Percentiles rank a stretch among this genome's conserved stretches.
These are phyloP conservation scores for Sugiyamaella pinicola DNA, from an alignment of 1,139 yeast genomes.

Conservation along the genomic window DNA sequence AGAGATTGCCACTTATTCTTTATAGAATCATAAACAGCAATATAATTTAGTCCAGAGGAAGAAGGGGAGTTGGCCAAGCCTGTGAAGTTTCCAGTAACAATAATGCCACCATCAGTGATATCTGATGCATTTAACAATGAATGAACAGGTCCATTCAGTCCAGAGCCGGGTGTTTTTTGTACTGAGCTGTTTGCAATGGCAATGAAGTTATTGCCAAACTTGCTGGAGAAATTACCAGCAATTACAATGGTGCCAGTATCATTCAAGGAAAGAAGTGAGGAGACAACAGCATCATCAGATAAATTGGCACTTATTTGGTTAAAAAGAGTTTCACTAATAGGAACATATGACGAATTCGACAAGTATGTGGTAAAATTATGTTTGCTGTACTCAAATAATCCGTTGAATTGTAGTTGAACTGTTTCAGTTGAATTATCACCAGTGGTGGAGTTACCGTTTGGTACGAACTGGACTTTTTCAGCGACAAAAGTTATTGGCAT, in stretches of 20 bases:
- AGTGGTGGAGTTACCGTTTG: constrained; percentile 38
- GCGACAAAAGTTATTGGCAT: constrained; percentile 62
- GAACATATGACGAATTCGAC: constrained; percentile 43
- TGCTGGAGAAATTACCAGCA: constrained; percentile 55
- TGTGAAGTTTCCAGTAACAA: constrained; percentile 47
- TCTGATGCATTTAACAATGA: constrained; percentile 32
- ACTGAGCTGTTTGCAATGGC: constrained; percentile 19
- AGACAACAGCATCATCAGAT: constrained; percentile 49
- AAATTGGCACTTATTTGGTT: constrained; percentile 57
- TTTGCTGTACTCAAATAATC: constrained; percentile 79
- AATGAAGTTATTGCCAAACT: constrained; percentile 14
- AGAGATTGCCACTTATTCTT: constrained; percentile 32
- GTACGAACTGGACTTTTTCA: constrained; percentile 61
- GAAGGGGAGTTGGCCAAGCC: constrained; percentile 33
- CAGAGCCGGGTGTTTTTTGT: constrained; percentile 40
- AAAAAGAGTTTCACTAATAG: constrained; percentile 68
- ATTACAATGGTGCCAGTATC: constrained; percentile 36
- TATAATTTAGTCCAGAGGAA: constrained; percentile 33
- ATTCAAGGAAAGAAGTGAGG: constrained; percentile 40
- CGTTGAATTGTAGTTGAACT: constrained; percentile 53
- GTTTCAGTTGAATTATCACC: constrained; percentile 22
- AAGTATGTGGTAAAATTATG: constrained; percentile 59
- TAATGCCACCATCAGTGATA: constrained; percentile 26
- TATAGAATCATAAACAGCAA: constrained; percentile 38
- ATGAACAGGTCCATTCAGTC: constrained; percentile 47